Evolutionary conservation across 495 filamentous ascomycete genomes (phyloP).

Genomic region (Elasticomyces elasticus): DNA sequence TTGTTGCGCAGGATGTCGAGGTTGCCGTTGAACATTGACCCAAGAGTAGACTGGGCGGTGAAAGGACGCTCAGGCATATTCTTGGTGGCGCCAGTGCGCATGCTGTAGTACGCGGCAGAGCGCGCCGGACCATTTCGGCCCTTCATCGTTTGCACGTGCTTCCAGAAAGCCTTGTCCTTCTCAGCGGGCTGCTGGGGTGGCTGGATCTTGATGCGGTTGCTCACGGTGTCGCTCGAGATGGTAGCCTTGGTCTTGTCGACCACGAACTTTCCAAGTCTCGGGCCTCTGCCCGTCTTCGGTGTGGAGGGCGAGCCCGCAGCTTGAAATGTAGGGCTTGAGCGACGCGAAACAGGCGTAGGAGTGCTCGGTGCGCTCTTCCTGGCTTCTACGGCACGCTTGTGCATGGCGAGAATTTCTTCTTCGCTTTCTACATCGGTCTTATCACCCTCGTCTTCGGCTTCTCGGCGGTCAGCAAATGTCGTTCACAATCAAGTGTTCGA

Average conservation of each 20-base stretch:
- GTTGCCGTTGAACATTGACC: slow-evolving; percentile 18
- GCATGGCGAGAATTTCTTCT: slow-evolving; percentile 7
- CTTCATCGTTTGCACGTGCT: slow-evolving; percentile 1
- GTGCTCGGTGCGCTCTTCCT: slow-evolving; percentile 1
- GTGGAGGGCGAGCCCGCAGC: neutral
- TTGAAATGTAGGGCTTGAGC: neutral
- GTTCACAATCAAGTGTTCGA: neutral
- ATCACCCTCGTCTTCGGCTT: slow-evolving; percentile 20
- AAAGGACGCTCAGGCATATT: slow-evolving; percentile 17
- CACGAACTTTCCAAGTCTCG: slow-evolving; percentile 11
- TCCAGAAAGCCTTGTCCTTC: slow-evolving; percentile 21
- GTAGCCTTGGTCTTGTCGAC: slow-evolving; percentile 12
- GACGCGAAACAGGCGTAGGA: neutral
- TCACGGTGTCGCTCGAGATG: slow-evolving; percentile 5
- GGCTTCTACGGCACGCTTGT: neutral
- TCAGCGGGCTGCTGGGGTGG: slow-evolving; percentile 11
- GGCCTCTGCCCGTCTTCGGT: slow-evolving; percentile 2
- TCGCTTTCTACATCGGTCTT: slow-evolving; percentile 19
- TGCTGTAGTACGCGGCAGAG: neutral
- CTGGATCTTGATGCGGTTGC: slow-evolving; percentile 1
- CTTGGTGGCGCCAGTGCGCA: neutral
- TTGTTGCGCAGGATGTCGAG: slow-evolving; percentile 21
- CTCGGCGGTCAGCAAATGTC: slow-evolving; percentile 1
- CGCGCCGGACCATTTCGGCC: slow-evolving; percentile 5
- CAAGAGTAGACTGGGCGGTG: slow-evolving; percentile 18